phyloP scores from a whole-genome alignment of 2,329 filamentous ascomycete species.

The Iodosphaeria phyllophila region DNA sequence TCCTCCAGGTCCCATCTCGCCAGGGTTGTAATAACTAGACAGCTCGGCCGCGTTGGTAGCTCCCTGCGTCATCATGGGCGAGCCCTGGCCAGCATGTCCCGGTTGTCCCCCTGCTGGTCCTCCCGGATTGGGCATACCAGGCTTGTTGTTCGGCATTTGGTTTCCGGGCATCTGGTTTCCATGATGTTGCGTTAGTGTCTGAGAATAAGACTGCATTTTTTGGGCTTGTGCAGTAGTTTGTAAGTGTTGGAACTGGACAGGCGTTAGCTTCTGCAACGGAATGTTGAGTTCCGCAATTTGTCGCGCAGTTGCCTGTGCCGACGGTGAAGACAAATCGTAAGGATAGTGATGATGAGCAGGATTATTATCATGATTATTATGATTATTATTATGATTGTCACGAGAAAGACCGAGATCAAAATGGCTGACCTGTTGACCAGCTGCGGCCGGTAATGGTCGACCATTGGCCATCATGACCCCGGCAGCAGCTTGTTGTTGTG shows the following conservation, averaged over 20 bases:
- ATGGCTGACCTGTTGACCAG: conserved; percentile 45
- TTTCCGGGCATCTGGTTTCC: conserved; percentile 43
- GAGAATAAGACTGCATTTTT: conserved; percentile 78
- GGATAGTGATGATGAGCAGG: no score
- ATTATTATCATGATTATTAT: no score
- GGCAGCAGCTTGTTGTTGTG: no score
- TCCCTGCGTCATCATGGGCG: conserved; percentile 65
- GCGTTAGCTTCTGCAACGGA: conserved; percentile 53
- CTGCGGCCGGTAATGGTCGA: conserved; percentile 49
- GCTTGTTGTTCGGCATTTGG: conserved; percentile 1
- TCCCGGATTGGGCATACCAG: conserved; percentile 1
- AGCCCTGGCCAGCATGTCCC: conserved; percentile 61
- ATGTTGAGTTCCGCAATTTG: conserved; percentile 53
- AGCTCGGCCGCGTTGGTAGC: conserved; percentile 42
- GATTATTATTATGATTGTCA: no score
- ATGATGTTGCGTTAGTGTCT: conserved; percentile 68
- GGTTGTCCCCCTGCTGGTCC: no score
- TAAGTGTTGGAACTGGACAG: conserved; percentile 54
- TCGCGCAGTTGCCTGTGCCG: conserved; percentile 27
- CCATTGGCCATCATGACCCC: conserved; percentile 61
- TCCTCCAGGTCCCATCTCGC: conserved; percentile 35
- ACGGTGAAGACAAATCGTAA: no score
- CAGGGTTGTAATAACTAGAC: conserved; percentile 42
- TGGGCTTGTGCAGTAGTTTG: conserved; percentile 33
- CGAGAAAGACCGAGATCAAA: no score